Base-by-base conservation (phyloP, 2,329 filamentous ascomycete genomes). In the Fusarium temperatum region DNA sequence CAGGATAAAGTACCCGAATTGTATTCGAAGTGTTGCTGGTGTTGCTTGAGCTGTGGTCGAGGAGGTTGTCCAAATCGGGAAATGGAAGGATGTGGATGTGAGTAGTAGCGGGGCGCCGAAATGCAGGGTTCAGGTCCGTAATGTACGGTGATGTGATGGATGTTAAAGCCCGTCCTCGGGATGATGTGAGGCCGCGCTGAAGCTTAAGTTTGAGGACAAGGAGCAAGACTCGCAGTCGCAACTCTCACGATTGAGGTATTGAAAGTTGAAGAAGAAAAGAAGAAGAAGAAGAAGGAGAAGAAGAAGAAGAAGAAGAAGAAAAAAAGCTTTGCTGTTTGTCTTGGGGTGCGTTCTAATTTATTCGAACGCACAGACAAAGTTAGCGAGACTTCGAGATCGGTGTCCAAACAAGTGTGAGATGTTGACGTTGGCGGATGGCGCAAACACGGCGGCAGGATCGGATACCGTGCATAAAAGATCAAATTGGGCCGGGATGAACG, bases 81-180 rank as follows among this genome's bases (percentile, higher is more conserved):
- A 68, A 63, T 68, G 61, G 51, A 58, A 54, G 42, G 44, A 70
- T 70, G 57, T 32, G 41, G 55, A 58, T 58, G 42, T 51, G 30
- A 48, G 56, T 58, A 38, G 70, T 42, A 58, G 70, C 57, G 66
- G 70, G 66, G 70, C 67, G 54, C 38, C 47, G 42, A 67, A 57
- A 74, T 72, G 71, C 71, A 74, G 71, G 71, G 71, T 72, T 74
- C 70, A 74, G 71, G 54, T 64, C 62, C 66, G 62, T 71, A 55
- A 73, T 63, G 69, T 68, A 72, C 47, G 47, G 68, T 67, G 68
- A 72, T 73, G 70, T 63, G 61, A 73, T 73, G 12, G 48, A 62
- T 74, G 24, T 51, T 28, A 51, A 44, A 54, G 32, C 42, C 57
- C 53, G 58, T 56, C 56, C 60, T 70, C 55, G 51, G 42, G 67